Evolutionary conservation across 148 eudicot genomes (phyloP).

Genomic region (Talinum fruticosum): DNA sequence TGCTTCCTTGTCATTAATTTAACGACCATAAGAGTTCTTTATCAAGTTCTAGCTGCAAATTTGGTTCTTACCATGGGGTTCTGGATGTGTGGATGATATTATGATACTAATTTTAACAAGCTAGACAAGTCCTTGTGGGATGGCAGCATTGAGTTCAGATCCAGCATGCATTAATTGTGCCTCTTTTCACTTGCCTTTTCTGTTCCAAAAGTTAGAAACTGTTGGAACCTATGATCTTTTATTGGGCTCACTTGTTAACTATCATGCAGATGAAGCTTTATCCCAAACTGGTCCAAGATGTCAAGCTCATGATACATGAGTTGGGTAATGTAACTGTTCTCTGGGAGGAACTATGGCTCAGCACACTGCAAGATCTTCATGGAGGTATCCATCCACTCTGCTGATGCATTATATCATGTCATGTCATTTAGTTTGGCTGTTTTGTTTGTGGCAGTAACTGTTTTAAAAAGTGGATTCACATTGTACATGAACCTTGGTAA

Average conservation of each 20-base stretch:
- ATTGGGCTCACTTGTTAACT: conserved; percentile 14
- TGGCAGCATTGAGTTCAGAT: neutral
- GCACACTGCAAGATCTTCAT: conserved; percentile 98
- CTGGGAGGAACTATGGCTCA: conserved; percentile 98
- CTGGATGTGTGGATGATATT: neutral
- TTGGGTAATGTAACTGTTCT: conserved; percentile 95
- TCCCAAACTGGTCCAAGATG: conserved; percentile 86
- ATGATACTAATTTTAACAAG: neutral
- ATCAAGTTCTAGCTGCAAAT: neutral
- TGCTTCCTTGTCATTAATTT: neutral
- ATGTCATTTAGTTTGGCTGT: neutral
- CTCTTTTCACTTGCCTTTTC: neutral
- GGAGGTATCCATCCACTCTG: conserved; percentile 54
- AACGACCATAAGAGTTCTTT: conserved; percentile 1
- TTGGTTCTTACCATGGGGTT: neutral
- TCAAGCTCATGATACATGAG: conserved; percentile 87
- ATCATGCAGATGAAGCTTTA: conserved; percentile 76
- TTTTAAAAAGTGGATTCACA: neutral
- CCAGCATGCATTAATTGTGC: no score
- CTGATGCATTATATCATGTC: conserved; percentile 17
- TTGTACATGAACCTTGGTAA: neutral
- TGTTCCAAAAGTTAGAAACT: neutral
- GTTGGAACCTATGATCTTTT: neutral
- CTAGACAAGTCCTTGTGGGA: neutral
- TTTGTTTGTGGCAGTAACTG: neutral